These are phyloP conservation scores for Xylaria bambusicola DNA, from an alignment of 495 filamentous ascomycete genomes.

Conservation along the genomic window DNA sequence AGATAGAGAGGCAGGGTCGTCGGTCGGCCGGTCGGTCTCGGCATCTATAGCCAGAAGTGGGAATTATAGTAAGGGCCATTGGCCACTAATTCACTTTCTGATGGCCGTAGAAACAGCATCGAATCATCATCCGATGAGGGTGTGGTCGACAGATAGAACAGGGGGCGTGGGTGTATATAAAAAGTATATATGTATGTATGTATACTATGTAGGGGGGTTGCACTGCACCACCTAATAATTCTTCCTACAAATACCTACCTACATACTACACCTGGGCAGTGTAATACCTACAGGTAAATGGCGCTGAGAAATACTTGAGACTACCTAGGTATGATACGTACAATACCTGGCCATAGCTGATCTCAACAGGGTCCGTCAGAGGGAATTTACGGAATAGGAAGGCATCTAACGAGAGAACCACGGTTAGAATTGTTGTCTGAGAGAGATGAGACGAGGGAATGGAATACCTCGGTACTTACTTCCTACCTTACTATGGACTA, in stretches of 20 bases:
- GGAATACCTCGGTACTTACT: too few relatives aligned
- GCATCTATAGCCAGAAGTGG: constrained; percentile 9
- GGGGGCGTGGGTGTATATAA: not conserved
- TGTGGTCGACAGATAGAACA: not conserved
- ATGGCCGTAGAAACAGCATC: constrained; percentile 4
- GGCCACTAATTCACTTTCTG: too few relatives aligned
- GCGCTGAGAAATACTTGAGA: too few relatives aligned
- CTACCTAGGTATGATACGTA: not conserved
- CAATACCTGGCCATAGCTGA: not conserved
- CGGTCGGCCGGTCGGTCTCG: not conserved
- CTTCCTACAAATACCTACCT: too few relatives aligned
- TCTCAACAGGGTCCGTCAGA: not conserved
- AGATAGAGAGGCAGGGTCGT: too few relatives aligned
- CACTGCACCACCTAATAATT: too few relatives aligned
- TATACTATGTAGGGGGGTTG: too few relatives aligned
- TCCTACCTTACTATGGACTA: too few relatives aligned
- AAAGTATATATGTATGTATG: not conserved
- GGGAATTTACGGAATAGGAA: constrained; percentile 13
- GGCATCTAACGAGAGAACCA: constrained; percentile 7
- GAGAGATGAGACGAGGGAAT: too few relatives aligned
- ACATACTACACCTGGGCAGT: not conserved
- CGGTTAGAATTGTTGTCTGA: constrained; percentile 9
- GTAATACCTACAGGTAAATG: not conserved
- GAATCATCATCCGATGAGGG: constrained; percentile 20
- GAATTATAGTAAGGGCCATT: constrained; percentile 11